phyloP scores from a whole-genome alignment of 179 eudicot genomes.

The Beta corolliflora region DNA sequence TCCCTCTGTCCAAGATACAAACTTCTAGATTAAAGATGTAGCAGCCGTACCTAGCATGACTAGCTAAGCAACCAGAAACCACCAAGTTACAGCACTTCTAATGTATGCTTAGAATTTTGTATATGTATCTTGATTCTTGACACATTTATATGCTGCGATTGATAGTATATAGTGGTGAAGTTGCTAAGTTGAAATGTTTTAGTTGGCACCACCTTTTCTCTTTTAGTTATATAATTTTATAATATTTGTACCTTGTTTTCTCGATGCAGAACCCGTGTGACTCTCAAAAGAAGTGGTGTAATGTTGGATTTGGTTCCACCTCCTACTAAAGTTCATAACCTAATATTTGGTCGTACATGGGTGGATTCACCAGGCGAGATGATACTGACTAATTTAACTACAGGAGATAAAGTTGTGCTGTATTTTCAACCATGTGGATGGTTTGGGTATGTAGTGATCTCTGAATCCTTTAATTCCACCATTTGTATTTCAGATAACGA shows the following conservation, averaged over 20 bases:
- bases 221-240: background rate
- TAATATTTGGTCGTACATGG: constrained; percentile 98
- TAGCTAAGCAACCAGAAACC: background rate
- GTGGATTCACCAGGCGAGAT: constrained; percentile 95
- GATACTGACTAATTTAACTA: constrained; percentile 79
- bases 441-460: constrained; percentile 75
- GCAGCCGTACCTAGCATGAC: background rate
- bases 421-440: constrained; percentile 99
- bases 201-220: background rate
- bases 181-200: background rate
- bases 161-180: background rate
- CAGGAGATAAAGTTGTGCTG: constrained; percentile 91
- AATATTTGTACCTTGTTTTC: constrained; percentile 1
- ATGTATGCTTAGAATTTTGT: background rate
- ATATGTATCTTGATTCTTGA: constrained; percentile 5
- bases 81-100: background rate
- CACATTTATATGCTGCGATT: background rate
- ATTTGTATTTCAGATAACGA: background rate
- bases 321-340: constrained; percentile 82
- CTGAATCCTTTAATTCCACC: background rate
- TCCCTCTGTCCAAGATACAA: background rate
- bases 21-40: background rate
- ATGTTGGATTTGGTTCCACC: constrained; percentile 94
- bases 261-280: constrained; percentile 73
- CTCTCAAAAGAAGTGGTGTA: constrained; percentile 76